Base-by-base conservation (phyloP, 2,329 filamentous ascomycete genomes). In the Paradendryphiella salina region DNA sequence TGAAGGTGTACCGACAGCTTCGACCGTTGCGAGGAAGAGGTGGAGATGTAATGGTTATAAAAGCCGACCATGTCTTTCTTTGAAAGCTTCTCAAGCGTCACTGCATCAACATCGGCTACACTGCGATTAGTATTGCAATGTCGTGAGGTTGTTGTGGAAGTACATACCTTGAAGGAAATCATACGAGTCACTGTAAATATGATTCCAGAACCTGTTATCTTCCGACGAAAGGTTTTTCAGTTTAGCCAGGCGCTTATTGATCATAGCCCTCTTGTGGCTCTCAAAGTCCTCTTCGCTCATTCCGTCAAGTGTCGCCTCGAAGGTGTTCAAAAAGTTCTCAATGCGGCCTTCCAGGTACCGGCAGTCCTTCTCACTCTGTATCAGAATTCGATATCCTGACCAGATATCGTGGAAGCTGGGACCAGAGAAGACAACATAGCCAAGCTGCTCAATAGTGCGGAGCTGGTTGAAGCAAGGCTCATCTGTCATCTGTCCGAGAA, bases 401-500 rank as follows among this genome's bases (percentile, higher is more conserved):
- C 90, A 87, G 0, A 88, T 93, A 0, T 88, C 91, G n/a, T 85
- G 77, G 47, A 88, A 84, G 44, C 82, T 82, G 32, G 85, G 80
- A 21, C 90, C 89, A 40, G 89, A 93, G 74, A 93, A 96, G 0
- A 99, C 93, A 45, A 99, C 89, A 64, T 99, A 99, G 10, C 94
- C 94, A 5, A 99, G 86, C 75, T 99, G 93, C 73, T 99, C 93
- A 74, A 97, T 96, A 35, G 94, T 97, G 41, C 94, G 85, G 6
- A 99, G 81, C 72, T 96, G 91, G 73, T 99, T 90, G 69, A 97
- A 99, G 7, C 88, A 88, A 3, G 92, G 92, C 75, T 99, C 94
- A 49, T 96, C 89, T 0, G 90, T 86, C 76, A 99, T 88, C 73
- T 97, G 94, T 20, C 90, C 88, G 34, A 96, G 81, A 5, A 99